Base-by-base conservation (phyloP, 2,329 filamentous ascomycete species). In the Penicillium sp. region DNA sequence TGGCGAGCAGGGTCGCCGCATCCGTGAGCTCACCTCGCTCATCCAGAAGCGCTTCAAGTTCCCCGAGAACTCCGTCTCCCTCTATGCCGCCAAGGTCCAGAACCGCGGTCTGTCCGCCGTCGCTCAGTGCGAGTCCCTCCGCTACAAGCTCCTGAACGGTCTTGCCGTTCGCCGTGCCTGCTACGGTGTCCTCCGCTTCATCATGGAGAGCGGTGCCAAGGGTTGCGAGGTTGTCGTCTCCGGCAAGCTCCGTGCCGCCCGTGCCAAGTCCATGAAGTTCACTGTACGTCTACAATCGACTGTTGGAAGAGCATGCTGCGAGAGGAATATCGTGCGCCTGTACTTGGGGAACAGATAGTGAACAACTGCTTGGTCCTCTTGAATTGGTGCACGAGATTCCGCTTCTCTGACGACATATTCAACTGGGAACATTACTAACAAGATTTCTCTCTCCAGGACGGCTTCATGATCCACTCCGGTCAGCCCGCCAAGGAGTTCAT, bases 21-120 rank as follows among this genome's bases (percentile, higher is more conserved):
- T 99, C 84, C 94, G 95, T 83, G 95, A 99, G 89, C 93, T 99
- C 84, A 99, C 95, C 82, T 97, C 93, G 79, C 91, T 99, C 82
- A 99, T 99, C 88, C 96, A 99, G 88, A 98, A 99, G 91, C 93
- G 95, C 81, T 99, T 99, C 92, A 97, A 97, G 89, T 99, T 99
- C 91, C 94, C 95, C 85, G 94, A 98, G 88, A 98, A 98, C 91
- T 96, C 91, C 76, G 95, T 99, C 82, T 98, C 95, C 73, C 93
- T 99, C 80, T 99, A 99, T 84, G 95, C 95, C 85, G 96, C 95
- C 84, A 99, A 99, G 91, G 95, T 99, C 80, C 95, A 98, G 89
- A 98, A 97, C 88, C 94, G 95, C 82, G 95, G 95, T 91, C 93
- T 99, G 74, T 98, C 94, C 78, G 95, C 95, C 81, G 95, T 99